Conservation (phyloP, 257 asterid genomes). For the Marsdenia floribunda region DNA sequence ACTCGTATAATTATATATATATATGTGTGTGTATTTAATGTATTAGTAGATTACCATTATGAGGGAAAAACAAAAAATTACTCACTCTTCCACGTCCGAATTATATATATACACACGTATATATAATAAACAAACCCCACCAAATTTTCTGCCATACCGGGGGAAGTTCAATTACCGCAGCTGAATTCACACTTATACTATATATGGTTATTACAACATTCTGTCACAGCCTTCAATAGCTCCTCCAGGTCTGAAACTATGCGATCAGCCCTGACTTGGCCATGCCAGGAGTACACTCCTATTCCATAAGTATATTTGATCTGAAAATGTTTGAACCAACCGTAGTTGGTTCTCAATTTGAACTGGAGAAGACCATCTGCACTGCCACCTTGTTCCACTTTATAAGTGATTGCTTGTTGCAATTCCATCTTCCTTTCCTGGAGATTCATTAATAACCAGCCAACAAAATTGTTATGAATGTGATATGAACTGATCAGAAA, state of each 20-base stretch:
- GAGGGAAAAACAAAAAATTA: too few relatives aligned
- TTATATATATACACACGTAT: too few relatives aligned
- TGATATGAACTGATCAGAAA: background rate
- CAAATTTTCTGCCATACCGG: conserved; percentile 60
- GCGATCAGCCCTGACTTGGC: conserved; percentile 97
- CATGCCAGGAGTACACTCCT: conserved; percentile 22
- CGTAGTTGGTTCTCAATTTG: conserved; percentile 14
- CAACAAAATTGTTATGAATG: background rate
- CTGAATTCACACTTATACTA: conserved; percentile 54
- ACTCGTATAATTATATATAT: too few relatives aligned
- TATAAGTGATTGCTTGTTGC: conserved; percentile 80
- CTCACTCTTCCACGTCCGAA: too few relatives aligned
- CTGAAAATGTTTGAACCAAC: background rate
- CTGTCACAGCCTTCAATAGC: conserved; percentile 74
- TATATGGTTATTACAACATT: conserved; percentile 87
- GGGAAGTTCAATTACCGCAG: conserved; percentile 87
- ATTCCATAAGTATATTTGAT: conserved; percentile 9
- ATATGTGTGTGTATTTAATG: too few relatives aligned
- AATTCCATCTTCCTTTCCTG: conserved; percentile 91
- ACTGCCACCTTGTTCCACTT: conserved; percentile 99
- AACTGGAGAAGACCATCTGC: conserved; percentile 99
- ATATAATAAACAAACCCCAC: too few relatives aligned
- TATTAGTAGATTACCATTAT: too few relatives aligned
- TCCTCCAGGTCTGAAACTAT: conserved; percentile 96
- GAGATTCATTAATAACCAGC: conserved; percentile 22